Conservation (phyloP, 2,329 filamentous ascomycete species). For the Aureobasidium leucospermi region DNA sequence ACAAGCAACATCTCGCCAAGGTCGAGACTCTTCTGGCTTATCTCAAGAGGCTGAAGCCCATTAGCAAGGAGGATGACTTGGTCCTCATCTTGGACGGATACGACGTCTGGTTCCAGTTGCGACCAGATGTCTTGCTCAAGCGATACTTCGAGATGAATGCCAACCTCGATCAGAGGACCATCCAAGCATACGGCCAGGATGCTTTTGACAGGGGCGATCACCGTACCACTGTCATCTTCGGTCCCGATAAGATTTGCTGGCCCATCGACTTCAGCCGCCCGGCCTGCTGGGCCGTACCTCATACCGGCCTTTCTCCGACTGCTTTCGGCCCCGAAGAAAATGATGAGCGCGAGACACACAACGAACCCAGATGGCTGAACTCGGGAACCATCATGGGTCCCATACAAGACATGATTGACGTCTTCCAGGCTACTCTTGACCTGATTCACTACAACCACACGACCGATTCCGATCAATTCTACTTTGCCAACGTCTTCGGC, state of each 20-base stretch:
- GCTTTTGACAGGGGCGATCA: conserved; percentile 5
- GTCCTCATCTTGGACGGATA: conserved; percentile 57
- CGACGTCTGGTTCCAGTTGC: conserved; percentile 59
- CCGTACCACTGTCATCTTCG: conserved; percentile 24
- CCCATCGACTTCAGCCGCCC: conserved; percentile 24
- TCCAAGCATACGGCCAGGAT: conserved; percentile 6
- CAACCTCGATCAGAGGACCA: conserved; percentile 16
- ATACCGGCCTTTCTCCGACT: conserved; percentile 25
- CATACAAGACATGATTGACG: conserved; percentile 23
- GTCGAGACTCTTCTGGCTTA: conserved; percentile 42
- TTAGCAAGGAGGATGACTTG: conserved; percentile 45
- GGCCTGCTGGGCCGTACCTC: conserved; percentile 27
- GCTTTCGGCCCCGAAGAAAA: conserved; percentile 34
- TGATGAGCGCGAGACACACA: conserved; percentile 25
- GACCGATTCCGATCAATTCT: conserved; percentile 35
- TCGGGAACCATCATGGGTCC: conserved; percentile 42
- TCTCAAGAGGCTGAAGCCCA: conserved; percentile 27
- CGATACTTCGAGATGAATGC: conserved; percentile 51
- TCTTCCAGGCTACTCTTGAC: conserved; percentile 38
- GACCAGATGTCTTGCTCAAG: conserved; percentile 54
- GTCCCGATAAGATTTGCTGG: conserved; percentile 29
- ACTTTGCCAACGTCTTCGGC: conserved; percentile 46
- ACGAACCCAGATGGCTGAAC: conserved; percentile 43
- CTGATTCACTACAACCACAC: conserved; percentile 29
- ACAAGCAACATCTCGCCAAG: conserved; percentile 38